Base-by-base conservation (phyloP, 768 basidiomycete genomes). In the Rhodotorula paludigena region DNA sequence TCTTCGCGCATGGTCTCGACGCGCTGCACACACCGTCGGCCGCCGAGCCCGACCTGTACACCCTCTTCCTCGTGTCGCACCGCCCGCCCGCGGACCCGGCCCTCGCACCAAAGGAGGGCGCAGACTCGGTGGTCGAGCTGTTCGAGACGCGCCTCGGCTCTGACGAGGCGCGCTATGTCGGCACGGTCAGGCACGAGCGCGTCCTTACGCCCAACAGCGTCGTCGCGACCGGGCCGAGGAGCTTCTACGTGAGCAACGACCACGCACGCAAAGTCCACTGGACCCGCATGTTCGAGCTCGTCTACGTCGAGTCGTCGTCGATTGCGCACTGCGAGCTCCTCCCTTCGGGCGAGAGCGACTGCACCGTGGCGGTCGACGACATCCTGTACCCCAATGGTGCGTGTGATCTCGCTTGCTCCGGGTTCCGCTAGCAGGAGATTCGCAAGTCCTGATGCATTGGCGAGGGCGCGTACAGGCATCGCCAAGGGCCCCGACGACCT, bases 221-320 rank as follows among this genome's bases (percentile, higher is more conserved):
- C 20, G 82, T 85, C 28, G 44, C 44, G 36, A 82, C 83, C 7
- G 85, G 89, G 66, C 86, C 86, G 36, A 80, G 82, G 69, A 84
- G 83, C 55, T 84, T 89, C 64, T 85, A 84, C 75, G 84, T 89
- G 74, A 86, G 86, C 33, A 90, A 89, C 71, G 86, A 88, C 66
- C 81, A 85, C 65, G 78, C 79, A 33, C 73, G 73, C 39, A 88
- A 86, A 78, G 77, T 81, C 16, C 83, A 85, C 57, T 69, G 80
- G 67, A 52, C 53, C 11, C 36, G 68, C 25, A 61, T 58, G 12
- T 9, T 65, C 42, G 63, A 65, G n/a, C 14, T 54, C 30, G 7
- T 57, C 16, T 53, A 48, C 23, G 47, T 44, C 14, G 44, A 52
- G 21, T 73, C 74, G 4, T 80, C 83, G 39, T 84, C 83, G 6